Evolutionary conservation across 495 filamentous ascomycete genomes (phyloP), one percentile per base, ranked within the genome.

Genomic region (Tirmania nivea): DNA sequence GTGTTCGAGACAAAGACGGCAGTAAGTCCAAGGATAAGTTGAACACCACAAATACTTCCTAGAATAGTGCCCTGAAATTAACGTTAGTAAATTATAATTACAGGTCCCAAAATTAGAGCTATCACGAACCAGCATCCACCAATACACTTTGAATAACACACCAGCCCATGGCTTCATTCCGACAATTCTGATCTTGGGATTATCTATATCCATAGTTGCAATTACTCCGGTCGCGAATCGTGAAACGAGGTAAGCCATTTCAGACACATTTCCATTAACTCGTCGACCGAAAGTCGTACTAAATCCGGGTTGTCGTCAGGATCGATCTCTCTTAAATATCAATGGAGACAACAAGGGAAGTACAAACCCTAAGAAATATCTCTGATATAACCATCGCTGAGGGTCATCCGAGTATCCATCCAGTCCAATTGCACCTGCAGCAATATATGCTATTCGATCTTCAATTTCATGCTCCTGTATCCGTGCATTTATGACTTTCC

Each of bases 91-190:
- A 7, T 31, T 3, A 31, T 31, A 31, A 31, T 31, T 31, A 31
- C 7, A 31, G 25, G 25, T 31, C 25, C 3, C 3, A 31, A 1
- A 31, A 31, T 31, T 31, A 31, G 25, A 31, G 25, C 7, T 7
- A 31, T 49, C 50, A 25, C 42, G 34, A 1, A 56, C n/a, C 25
- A 56, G 36, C 34, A 14, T 21, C 12, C 11, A 14, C 62, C 62
- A 64, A 47, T 64, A 64, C 10, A 64, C 61, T 31, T 50, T 39
- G 35, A 64, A 54, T 12, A 51, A 52, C 10, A 64, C 61, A 8
- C 62, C 62, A n/a, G 48, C 37, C 55, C 61, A 61, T 6, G 54
- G 54, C 42, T 61, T 53, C 19, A 9, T 34, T n/a, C 62, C 62
- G n/a, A 49, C 31, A 5, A 39, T 48, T 25, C 45, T 35, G 4